A percentile compares a stretch with the other conserved stretches of the same genome.
Evolutionary conservation across 1,284 basidiomycete species (phyloP).

Genomic region (Ganoderma lucidum): DNA sequence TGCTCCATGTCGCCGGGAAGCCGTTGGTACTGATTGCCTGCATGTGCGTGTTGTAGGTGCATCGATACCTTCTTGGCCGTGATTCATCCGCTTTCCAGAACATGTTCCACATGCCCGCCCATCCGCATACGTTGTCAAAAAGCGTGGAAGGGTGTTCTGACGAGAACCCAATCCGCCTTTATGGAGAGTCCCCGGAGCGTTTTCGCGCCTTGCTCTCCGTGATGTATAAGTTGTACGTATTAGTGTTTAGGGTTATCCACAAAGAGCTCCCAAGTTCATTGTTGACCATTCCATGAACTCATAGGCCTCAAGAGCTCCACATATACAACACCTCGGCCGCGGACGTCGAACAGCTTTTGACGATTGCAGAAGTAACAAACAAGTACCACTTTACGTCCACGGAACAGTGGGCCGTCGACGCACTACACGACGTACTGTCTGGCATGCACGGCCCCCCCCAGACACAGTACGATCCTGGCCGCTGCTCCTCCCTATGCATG

Average conservation of each 20-base stretch:
- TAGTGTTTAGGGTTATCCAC: neutral
- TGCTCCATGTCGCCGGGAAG: neutral
- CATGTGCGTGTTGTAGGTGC: constrained; percentile 49
- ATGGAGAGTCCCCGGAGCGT: constrained; percentile 54
- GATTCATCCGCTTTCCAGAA: constrained; percentile 60
- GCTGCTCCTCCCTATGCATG: constrained; percentile 34
- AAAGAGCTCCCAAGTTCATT: too few relatives aligned
- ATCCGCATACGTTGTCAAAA: too few relatives aligned
- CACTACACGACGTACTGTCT: too few relatives aligned
- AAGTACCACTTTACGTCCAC: constrained; percentile 44
- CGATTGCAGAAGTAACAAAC: constrained; percentile 42
- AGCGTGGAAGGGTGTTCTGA: constrained; percentile 51
- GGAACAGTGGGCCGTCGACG: constrained; percentile 41
- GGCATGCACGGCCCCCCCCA: constrained; percentile 30
- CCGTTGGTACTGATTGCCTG: constrained; percentile 10
- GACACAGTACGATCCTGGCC: constrained; percentile 19
- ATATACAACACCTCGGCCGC: constrained; percentile 30
- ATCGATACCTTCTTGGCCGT: constrained; percentile 56
- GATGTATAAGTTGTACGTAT: constrained; percentile 57
- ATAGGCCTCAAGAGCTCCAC: constrained; percentile 41
- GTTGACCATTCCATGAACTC: too few relatives aligned
- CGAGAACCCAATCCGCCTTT: constrained; percentile 54
- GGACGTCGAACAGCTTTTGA: constrained; percentile 37
- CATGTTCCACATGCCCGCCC: constrained; percentile 55
- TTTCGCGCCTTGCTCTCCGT: constrained; percentile 57